phyloP scores from a whole-genome alignment of 768 basidiomycete genomes.

The Tulasnella sp. region DNA sequence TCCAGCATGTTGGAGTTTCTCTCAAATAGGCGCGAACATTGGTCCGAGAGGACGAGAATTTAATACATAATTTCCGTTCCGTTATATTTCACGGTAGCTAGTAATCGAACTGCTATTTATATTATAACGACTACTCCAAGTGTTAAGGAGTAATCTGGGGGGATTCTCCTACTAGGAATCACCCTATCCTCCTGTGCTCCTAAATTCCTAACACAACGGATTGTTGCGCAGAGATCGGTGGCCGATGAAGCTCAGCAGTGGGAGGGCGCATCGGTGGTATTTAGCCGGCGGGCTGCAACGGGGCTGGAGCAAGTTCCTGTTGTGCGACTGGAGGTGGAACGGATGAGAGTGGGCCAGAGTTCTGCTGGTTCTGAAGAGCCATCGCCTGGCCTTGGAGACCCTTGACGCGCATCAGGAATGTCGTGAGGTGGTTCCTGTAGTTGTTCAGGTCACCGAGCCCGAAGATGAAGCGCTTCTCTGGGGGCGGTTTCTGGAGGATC shows the following conservation, averaged over 20 bases:
- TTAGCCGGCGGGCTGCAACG: neutral
- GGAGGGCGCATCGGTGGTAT: slow-evolving; percentile 4
- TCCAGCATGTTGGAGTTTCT: too few relatives aligned
- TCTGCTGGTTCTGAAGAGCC: neutral
- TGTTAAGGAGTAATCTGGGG: too few relatives aligned
- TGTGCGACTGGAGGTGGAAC: neutral
- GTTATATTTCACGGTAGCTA: too few relatives aligned
- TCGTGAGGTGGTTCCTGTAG: neutral
- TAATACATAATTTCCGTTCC: too few relatives aligned
- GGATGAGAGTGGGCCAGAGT: neutral
- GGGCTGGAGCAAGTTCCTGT: neutral
- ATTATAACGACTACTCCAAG: too few relatives aligned
- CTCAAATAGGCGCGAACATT: too few relatives aligned
- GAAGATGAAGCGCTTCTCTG: slow-evolving; percentile 18
- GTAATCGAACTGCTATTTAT: too few relatives aligned
- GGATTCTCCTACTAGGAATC: too few relatives aligned
- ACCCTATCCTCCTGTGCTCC: too few relatives aligned
- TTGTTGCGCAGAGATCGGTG: neutral
- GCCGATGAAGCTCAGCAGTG: slow-evolving; percentile 11
- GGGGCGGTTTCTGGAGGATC: neutral
- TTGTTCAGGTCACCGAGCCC: neutral
- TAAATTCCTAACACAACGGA: too few relatives aligned
- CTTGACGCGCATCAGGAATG: slow-evolving; percentile 11
- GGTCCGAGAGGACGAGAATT: slow-evolving; percentile 3
- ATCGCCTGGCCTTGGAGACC: neutral